Evolutionary conservation across 164 flowering plant species (phyloP), one percentile per base, ranked within the genome.

Genomic region (Warburgia ugandensis): DNA sequence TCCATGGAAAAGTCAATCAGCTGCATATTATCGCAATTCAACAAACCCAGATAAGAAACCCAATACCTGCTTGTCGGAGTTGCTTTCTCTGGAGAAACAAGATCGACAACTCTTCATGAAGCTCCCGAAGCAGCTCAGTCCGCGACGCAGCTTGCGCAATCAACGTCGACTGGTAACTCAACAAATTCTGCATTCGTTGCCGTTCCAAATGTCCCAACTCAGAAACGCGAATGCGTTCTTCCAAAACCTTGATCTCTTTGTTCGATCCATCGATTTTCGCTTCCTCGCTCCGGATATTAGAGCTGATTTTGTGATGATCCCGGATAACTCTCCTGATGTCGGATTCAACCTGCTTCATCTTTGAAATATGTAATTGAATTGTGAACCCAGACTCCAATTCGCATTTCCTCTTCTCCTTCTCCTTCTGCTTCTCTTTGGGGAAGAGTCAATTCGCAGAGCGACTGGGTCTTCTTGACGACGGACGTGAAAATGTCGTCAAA

Each of bases 121-220:
- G 63, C 8, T 50, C 68, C 14, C 55, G 54, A 25, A 64, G 36
- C 31, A 64, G 59, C 20, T 64, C 57, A 2, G 68, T 64, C 39
- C 63, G 48, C 23, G 63, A 64, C 33, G 63, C 35, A 21, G 68
- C 63, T 19, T 63, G 49, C 6, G 40, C 46, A 38, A 64, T 64
- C 31, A 64, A 58, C 5, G 68, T 64, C 6, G 68, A 58, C 9
- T 64, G 68, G 56, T 64, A 64, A 40, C 19, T 58, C 23, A 64
- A 42, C 13, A 64, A 51, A 43, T 64, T 64, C 44, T 58, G 68
- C 63, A 64, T 46, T 41, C 68, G 45, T 50, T 64, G 63, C 9
- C 59, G 46, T 37, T 58, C 68, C 50, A 43, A 30, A 20, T 58
- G 59, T 2, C 36, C 36, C 19, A 49, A 32, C 2, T 36, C 60